Percentiles rank a stretch among this genome's conserved stretches.
phyloP scores from a whole-genome alignment of 2,329 filamentous ascomycete species.

The Talaromyces sp. region DNA sequence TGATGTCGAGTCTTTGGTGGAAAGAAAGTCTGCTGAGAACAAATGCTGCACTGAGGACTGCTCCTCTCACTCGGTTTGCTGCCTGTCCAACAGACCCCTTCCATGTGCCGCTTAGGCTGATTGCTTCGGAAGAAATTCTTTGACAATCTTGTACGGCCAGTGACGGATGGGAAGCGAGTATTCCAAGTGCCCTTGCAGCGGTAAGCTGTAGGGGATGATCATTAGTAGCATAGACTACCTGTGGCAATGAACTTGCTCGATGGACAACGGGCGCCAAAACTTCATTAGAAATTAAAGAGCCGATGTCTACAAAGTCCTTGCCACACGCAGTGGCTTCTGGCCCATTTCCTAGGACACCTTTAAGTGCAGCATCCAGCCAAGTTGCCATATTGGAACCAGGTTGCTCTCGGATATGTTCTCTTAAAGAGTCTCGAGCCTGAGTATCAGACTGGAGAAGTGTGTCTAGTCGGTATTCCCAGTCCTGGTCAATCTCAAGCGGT shows the following conservation, averaged over 20 bases:
- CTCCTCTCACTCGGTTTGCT: constrained; percentile 55
- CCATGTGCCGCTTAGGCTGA: constrained; percentile 47
- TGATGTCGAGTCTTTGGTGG: constrained; percentile 33
- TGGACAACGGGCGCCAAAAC: constrained; percentile 46
- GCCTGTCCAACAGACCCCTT: constrained; percentile 54
- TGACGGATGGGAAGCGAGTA: constrained; percentile 62
- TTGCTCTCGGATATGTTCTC: constrained; percentile 24
- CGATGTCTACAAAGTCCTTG: constrained; percentile 48
- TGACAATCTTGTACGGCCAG: constrained; percentile 37
- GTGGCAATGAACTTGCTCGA: constrained; percentile 49
- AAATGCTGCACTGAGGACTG: constrained; percentile 54
- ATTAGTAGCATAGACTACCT: constrained; percentile 60
- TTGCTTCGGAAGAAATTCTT: constrained; percentile 41
- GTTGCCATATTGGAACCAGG: constrained; percentile 25
- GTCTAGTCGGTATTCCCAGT: constrained; percentile 79
- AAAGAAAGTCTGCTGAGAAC: constrained; percentile 52
- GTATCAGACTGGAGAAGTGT: constrained; percentile 65
- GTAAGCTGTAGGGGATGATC: constrained; percentile 61
- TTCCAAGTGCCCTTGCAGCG: constrained; percentile 66
- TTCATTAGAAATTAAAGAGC: constrained; percentile 49
- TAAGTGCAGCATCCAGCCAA: constrained; percentile 41
- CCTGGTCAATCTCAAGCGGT: constrained; percentile 58
- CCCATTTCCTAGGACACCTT: constrained; percentile 36
- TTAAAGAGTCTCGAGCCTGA: constrained; percentile 52
- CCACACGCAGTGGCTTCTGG: constrained; percentile 40